Conservation (phyloP, 306 rosid species). For the Sechiopsis laciniata region DNA sequence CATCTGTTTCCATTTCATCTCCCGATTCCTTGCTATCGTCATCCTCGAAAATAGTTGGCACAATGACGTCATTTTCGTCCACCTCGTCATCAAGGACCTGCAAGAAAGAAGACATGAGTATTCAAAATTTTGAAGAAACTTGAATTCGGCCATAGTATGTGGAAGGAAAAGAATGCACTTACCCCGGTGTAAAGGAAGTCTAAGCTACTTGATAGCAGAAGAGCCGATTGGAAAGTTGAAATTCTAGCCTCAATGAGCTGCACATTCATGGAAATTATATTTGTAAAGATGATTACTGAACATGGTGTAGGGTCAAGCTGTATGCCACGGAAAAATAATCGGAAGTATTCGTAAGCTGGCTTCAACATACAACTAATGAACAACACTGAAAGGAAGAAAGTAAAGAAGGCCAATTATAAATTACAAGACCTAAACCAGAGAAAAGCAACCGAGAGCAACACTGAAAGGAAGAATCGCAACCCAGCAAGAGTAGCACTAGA, state of each 20-base stretch:
- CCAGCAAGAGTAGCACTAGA: no score
- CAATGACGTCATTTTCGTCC: conserved; percentile 34
- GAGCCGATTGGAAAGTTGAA: conserved; percentile 54
- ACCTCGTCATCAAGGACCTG: conserved; percentile 50
- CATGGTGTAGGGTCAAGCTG: no score
- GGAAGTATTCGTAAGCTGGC: no score
- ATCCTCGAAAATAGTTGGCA: conserved; percentile 52
- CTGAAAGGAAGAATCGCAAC: no score
- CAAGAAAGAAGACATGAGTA: conserved; percentile 12
- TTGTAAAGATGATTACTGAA: background rate
- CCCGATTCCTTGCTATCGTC: conserved; percentile 30
- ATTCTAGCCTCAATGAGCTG: conserved; percentile 77
- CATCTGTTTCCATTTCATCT: conserved; percentile 45
- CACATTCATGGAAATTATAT: background rate
- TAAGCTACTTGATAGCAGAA: conserved; percentile 60
- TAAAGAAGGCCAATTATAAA: no score
- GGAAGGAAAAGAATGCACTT: conserved; percentile 25
- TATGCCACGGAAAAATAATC: no score
- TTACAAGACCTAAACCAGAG: no score
- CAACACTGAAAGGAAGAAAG: no score
- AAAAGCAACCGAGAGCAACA: no score
- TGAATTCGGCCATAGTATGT: background rate
- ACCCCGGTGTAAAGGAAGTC: conserved; percentile 47
- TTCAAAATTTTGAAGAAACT: no score
- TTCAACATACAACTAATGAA: no score